Percentiles rank a stretch among this genome's conserved stretches.
Conservation (phyloP, 345 rosid species). For the Aethionema arabicum region DNA sequence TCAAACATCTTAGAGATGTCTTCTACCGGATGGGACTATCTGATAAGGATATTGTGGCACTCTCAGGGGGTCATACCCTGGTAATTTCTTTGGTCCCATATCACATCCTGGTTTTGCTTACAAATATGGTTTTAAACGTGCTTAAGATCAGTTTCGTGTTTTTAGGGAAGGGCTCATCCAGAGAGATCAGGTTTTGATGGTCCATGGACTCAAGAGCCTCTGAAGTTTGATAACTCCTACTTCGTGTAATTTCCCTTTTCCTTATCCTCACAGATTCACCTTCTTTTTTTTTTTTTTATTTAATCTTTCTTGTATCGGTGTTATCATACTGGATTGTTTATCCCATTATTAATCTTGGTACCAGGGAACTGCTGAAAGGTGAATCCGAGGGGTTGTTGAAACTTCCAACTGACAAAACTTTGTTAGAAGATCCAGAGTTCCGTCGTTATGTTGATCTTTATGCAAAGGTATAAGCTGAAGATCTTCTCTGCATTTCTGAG, state of each 20-base stretch:
- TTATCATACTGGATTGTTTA: background rate
- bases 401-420: conserved; percentile 81
- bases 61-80: conserved; percentile 41
- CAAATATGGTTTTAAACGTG: background rate
- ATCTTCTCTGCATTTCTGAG: background rate
- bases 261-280: background rate
- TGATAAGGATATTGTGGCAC: conserved; percentile 85
- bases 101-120: conserved; percentile 38
- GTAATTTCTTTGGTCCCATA: conserved; percentile 52
- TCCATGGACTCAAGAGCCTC: conserved; percentile 92
- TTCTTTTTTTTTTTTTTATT: background rate
- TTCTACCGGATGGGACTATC: conserved; percentile 88
- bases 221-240: conserved; percentile 91
- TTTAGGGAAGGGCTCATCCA: conserved; percentile 86
- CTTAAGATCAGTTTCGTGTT: conserved; percentile 23
- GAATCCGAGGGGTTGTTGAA: conserved; percentile 80
- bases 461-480: conserved; percentile 57
- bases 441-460: conserved; percentile 73
- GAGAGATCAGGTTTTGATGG: conserved; percentile 98
- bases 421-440: conserved; percentile 66
- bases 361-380: conserved; percentile 69
- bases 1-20: conserved; percentile 70
- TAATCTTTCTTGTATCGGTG: background rate
- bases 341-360: conserved; percentile 6
- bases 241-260: conserved; percentile 61